Base-by-base conservation (phyloP, 1,284 basidiomycete species). In the Austropuccinia psidii region DNA sequence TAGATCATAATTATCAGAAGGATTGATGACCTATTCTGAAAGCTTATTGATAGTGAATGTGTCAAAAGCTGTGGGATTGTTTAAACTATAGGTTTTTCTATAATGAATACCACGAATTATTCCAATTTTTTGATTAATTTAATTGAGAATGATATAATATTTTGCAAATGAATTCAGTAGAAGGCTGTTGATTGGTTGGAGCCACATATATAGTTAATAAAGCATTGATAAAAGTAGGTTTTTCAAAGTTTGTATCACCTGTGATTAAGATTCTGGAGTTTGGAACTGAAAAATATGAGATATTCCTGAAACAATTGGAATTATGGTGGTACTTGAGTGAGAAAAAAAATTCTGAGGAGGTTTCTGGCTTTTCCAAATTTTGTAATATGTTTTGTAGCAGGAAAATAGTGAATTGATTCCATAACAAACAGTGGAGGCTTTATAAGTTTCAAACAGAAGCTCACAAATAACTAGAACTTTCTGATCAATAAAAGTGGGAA, bases 181-280 rank as follows among this genome's bases (percentile, higher is more conserved):
- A 91, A 2, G 95, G 95, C 80, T 98, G 95, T 81, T 99, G 93
- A 81, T 99, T 95, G 75, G 93, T 89, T 3, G 96, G 94, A 89
- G 98, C 93, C 66, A 97, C 87, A 80, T 90, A 89, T 54, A 90
- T 87, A 69, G 91, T 85, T 8, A 97, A 85, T 37, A 99, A 84
- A 1, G 94, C 91, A 79, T 98, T 98, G 81, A 98, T 92, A 79
- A 98, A 90, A 0, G 96, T 98, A 37, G 93, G 97, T 83, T 98
- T 98, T 79, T 96, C 95, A 41, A 95, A 91, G 80, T 98, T 98
- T 75, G 98, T 85, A 81, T 98, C 95, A 76, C 95, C 95, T 19
- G 95, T 98, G 75, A 98, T 92, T 75, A 98, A 87, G 54, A 98
- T 93, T 80, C 96, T 93, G 77, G 92, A 95, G 11, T 92, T 91